phyloP scores from a whole-genome alignment of 768 basidiomycete genomes.

The Galerina marginata region DNA sequence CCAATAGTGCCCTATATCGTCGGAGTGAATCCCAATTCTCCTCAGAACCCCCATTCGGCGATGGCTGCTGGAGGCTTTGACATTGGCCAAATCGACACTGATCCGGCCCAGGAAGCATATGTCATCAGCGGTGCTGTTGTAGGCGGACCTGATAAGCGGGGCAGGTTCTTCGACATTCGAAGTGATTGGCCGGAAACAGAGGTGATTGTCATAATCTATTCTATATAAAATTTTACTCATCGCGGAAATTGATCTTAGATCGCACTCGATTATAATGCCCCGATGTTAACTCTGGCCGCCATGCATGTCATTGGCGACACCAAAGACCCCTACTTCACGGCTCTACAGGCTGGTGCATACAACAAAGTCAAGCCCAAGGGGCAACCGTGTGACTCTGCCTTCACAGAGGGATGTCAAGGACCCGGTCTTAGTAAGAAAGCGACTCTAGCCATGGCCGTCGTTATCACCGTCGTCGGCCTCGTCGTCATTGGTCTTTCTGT shows the following conservation, averaged over 20 bases:
- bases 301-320: slow-evolving; percentile 72
- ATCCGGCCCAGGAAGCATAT: slow-evolving; percentile 73
- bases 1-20: slow-evolving; percentile 77
- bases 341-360: slow-evolving; percentile 71
- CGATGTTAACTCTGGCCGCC: slow-evolving; percentile 85
- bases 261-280: slow-evolving; percentile 90
- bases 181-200: slow-evolving; percentile 92
- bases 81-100: slow-evolving; percentile 69
- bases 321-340: slow-evolving; percentile 79
- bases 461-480: slow-evolving; percentile 66
- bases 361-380: slow-evolving; percentile 65
- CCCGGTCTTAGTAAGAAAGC: slow-evolving; percentile 61
- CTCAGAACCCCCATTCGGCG: slow-evolving; percentile 89
- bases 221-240: neutral
- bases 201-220: slow-evolving; percentile 40
- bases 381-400: slow-evolving; percentile 79
- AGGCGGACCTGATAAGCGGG: slow-evolving; percentile 82
- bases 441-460: slow-evolving; percentile 73
- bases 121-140: slow-evolving; percentile 87
- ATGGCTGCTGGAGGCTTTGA: slow-evolving; percentile 85
- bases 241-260: slow-evolving; percentile 42
- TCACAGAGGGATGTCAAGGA: slow-evolving; percentile 55
- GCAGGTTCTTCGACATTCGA: slow-evolving; percentile 83
- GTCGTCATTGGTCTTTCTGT: slow-evolving; percentile 53
- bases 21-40: slow-evolving; percentile 89